Evolutionary conservation across 2,329 filamentous ascomycete species (phyloP).

Genomic region (Ilyonectria mors-panacis): DNA sequence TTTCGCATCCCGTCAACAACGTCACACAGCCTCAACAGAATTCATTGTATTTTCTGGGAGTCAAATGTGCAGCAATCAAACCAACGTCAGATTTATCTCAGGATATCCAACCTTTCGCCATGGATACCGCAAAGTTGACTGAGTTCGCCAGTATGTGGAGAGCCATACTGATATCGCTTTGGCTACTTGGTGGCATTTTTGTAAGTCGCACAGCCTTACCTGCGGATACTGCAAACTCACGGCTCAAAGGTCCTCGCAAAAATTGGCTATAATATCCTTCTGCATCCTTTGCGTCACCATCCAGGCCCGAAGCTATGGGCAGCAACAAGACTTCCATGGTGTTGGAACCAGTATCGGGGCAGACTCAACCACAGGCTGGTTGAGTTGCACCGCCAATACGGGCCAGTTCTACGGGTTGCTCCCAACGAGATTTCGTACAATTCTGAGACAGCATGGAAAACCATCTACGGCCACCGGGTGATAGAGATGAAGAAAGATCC

Average conservation of each 20-base stretch:
- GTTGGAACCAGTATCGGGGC: slow-evolving; percentile 37
- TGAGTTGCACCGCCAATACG: slow-evolving; percentile 36
- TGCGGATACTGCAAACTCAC: not conserved
- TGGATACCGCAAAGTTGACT: not conserved
- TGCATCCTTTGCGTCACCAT: slow-evolving; percentile 34
- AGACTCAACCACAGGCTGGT: slow-evolving; percentile 34
- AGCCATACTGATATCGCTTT: not conserved
- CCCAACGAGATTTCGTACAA: slow-evolving; percentile 38
- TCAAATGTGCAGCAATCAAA: not conserved
- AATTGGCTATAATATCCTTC: slow-evolving; percentile 29
- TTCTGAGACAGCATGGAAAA: slow-evolving; percentile 36
- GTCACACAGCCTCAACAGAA: not conserved
- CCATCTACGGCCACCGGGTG: slow-evolving; percentile 35
- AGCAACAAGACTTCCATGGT: slow-evolving; percentile 37
- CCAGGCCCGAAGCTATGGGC: slow-evolving; percentile 36
- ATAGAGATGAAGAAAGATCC: slow-evolving; percentile 41
- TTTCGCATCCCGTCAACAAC: slow-evolving; percentile 33
- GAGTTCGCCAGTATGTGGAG: slow-evolving; percentile 7
- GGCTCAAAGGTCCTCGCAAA: not conserved
- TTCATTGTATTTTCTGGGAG: not conserved
- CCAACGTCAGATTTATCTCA: no score
- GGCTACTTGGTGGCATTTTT: not conserved
- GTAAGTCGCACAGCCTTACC: not conserved
- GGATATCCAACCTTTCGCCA: not conserved
- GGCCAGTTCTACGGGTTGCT: slow-evolving; percentile 35